These are phyloP conservation scores for Sporormia fimetaria DNA, from an alignment of 495 filamentous ascomycete species.

Conservation along the genomic window DNA sequence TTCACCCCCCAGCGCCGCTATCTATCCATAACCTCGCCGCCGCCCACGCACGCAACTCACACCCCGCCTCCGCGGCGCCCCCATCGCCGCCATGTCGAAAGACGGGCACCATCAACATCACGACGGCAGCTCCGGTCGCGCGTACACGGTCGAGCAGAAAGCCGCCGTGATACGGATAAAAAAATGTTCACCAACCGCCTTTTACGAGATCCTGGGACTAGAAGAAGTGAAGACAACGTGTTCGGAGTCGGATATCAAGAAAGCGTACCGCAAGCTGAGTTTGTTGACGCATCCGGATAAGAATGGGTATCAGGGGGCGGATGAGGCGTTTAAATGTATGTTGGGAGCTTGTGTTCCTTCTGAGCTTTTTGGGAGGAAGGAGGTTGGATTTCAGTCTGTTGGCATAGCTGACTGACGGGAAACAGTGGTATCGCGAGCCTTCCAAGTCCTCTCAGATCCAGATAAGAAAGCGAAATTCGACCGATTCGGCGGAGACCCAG, in stretches of 20 bases:
- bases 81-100: too few relatives aligned
- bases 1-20: too few relatives aligned
- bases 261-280: slow-evolving; percentile 85
- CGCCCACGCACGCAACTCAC: slow-evolving; percentile 31
- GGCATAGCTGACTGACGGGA: neutral
- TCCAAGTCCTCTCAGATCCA: slow-evolving; percentile 82
- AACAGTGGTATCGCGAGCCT: slow-evolving; percentile 81
- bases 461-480: slow-evolving; percentile 86
- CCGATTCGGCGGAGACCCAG: slow-evolving; percentile 80
- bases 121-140: slow-evolving; percentile 84
- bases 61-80: slow-evolving; percentile 72
- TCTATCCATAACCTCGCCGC: too few relatives aligned
- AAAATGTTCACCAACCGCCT: slow-evolving; percentile 70
- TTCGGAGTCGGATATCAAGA: slow-evolving; percentile 74
- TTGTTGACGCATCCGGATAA: slow-evolving; percentile 92
- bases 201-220: slow-evolving; percentile 78
- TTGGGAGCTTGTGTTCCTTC: slow-evolving; percentile 11
- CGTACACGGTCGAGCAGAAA: slow-evolving; percentile 82
- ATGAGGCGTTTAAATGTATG: slow-evolving; percentile 91
- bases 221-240: slow-evolving; percentile 48
- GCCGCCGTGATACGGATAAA: slow-evolving; percentile 78
- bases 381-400: neutral
- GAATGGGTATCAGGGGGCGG: slow-evolving; percentile 92
- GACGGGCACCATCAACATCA: slow-evolving; percentile 88
- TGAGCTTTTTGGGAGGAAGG: neutral